Evolutionary conservation across 2,329 filamentous ascomycete species (phyloP), one percentile per base, ranked within the genome.

Genomic region (Arthrinium puccinioides): DNA sequence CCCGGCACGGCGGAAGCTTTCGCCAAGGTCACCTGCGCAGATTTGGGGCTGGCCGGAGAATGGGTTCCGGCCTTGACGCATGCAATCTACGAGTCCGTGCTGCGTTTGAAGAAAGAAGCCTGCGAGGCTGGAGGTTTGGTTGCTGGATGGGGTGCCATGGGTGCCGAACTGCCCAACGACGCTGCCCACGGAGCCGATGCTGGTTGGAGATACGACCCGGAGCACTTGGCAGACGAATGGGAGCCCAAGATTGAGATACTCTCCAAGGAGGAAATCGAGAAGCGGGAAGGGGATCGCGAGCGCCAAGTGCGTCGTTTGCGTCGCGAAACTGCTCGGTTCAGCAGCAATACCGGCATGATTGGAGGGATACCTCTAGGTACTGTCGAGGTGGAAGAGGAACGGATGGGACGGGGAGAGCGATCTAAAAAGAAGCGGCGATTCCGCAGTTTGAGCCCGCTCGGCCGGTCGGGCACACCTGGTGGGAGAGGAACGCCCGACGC

Each of bases 191-290:
- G 83, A n/a, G 64, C 64, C 2, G 86, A 89, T 41, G 88, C 89
- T 11, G 92, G 92, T 3, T 97, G 92, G 90, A 76, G 92, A 45
- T 95, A 96, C 56, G 92, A 98, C 48, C 86, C 87, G 3, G 92
- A 97, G 54, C 83, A 87, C 41, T 72, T 97, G 4, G 89, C 76
- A 7, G 82, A 86, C 45, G 82, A 85, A 43, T 92, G 86, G 86
- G 84, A 88, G 55, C 84, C 86, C 6, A 87, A 85, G 64, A 72
- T 92, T 8, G 86, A 90, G 57, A 70, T 74, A 0, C 65, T 98
- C 3, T 89, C 83, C 26, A 94, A 95, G 51, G 92, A 98, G 51
- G 92, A 98, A 55, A 97, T 98, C 37, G 92, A 98, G 63, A 94
- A 94, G 66, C 79, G 92, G 20, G 92, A 98, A 61, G 87, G 87